phyloP scores from a whole-genome alignment of 2,329 filamentous ascomycete genomes.

The Alternaria arbusti region DNA sequence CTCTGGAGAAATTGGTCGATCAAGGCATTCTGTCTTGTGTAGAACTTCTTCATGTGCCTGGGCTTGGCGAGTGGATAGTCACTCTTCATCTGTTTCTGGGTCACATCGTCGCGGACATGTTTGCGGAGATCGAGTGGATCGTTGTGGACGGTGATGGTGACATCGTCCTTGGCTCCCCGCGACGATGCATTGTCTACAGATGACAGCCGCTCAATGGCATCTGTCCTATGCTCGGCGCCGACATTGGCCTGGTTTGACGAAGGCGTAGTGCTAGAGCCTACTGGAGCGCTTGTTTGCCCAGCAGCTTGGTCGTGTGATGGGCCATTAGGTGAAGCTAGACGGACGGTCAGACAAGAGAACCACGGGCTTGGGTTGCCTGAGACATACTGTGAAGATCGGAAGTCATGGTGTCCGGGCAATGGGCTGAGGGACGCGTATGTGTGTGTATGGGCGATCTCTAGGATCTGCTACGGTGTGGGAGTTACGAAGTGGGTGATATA shows the following conservation, averaged over 20 bases:
- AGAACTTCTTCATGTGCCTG: slow-evolving; percentile 43
- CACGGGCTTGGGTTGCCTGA: slow-evolving; percentile 21
- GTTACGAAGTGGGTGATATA: slow-evolving; percentile 29
- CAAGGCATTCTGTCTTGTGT: slow-evolving; percentile 49
- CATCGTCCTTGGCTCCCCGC: slow-evolving; percentile 31
- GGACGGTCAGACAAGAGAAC: slow-evolving; percentile 29
- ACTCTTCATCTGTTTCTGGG: slow-evolving; percentile 55
- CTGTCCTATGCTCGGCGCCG: slow-evolving; percentile 25
- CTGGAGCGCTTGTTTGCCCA: slow-evolving; percentile 38
- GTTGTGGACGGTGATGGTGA: slow-evolving; percentile 20
- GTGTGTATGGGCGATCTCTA: slow-evolving; percentile 21
- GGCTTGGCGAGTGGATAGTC: slow-evolving; percentile 13
- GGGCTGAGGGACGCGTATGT: slow-evolving; percentile 17
- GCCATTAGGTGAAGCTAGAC: slow-evolving; percentile 35
- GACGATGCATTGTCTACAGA: slow-evolving; percentile 24
- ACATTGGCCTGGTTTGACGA: slow-evolving; percentile 30
- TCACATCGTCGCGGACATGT: slow-evolving; percentile 44
- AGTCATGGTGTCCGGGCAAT: slow-evolving; percentile 37
- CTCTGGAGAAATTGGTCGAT: slow-evolving; percentile 61
- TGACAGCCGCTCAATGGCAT: slow-evolving; percentile 36
- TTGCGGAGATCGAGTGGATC: slow-evolving; percentile 49
- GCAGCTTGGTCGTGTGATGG: slow-evolving; percentile 35
- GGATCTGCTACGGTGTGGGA: slow-evolving; percentile 25
- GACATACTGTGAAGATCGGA: slow-evolving; percentile 41
- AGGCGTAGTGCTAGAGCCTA: slow-evolving; percentile 23